phyloP scores from a whole-genome alignment of 805 yeast genomes.

The Pichia rugopelliculosa region DNA sequence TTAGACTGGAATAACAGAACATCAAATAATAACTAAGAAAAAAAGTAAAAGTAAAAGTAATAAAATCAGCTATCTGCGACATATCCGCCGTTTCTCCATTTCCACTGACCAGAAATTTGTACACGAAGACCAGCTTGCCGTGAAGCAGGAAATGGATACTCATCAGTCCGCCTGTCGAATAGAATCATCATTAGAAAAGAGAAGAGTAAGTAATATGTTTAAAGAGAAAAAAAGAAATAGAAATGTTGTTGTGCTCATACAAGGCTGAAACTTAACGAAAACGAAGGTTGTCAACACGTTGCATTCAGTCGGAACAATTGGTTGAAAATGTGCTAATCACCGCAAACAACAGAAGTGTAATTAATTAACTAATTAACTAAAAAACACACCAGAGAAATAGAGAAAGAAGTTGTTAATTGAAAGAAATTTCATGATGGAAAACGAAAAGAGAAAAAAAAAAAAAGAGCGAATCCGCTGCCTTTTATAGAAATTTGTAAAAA shows the following conservation, averaged over 20 bases:
- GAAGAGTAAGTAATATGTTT: no score
- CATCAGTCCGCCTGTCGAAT: conserved; percentile 48
- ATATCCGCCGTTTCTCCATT: conserved; percentile 43
- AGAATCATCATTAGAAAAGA: conserved; percentile 24
- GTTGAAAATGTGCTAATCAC: conserved; percentile 41
- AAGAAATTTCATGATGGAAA: neutral
- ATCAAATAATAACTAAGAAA: neutral
- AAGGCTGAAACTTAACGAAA: conserved; percentile 59
- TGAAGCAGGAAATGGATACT: conserved; percentile 28
- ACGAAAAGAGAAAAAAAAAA: no score
- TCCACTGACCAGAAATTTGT: conserved; percentile 41
- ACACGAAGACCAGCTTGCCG: conserved; percentile 42
- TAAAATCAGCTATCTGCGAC: conserved; percentile 33
- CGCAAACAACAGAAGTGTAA: conserved; percentile 19
- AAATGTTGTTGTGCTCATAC: conserved; percentile 35
- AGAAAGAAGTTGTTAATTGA: neutral
- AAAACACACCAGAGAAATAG: no score
- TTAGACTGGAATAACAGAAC: conserved; percentile 1
- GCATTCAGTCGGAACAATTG: conserved; percentile 56
- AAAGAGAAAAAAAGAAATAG: neutral
- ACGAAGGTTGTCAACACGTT: conserved; percentile 43
- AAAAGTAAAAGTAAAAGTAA: neutral
- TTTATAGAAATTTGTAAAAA: neutral
- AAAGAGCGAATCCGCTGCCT: neutral
- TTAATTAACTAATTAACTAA: no score